Base-by-base conservation (phyloP, 192 early-diverging fungal genomes). In the Irineochytrium annulatum region DNA sequence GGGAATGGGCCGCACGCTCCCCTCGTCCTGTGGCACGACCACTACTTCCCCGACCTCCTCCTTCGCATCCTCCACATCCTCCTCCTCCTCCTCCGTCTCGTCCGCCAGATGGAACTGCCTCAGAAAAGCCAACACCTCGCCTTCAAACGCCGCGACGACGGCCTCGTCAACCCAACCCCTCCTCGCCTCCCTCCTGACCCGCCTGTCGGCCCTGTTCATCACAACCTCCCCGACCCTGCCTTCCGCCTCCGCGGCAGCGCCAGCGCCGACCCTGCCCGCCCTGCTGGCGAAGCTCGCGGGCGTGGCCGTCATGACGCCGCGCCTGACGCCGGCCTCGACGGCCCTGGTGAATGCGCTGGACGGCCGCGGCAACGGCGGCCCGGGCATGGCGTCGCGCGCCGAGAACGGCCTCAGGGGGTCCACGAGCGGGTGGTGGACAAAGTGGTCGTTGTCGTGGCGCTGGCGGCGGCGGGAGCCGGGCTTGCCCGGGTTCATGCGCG, bases 371-470 rank as follows among this genome's bases (percentile, higher is more conserved):
- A 68, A 6, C 0, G 34, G 16, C n/a, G 31, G 31, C 2, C 57
- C 59, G n/a, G 66, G 66, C 34, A 22, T 22, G 4, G 13, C 34
- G 41, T 60, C 66, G 16, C 32, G 11, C 17, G 33, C 14, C n/a
- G 14, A n/a, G 1, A 46, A 19, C 11, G 66, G 52, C 22, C 61
- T 59, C 1, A 2, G 3, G 3, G 45, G 27, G 29, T 20, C 24
- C 1, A 61, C 66, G 43, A 68, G 32, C 0, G 66, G 66, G 34
- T 68, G 57, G 52, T 68, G 51, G 46, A 34, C 52, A 43, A 68
- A 68, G 32, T 60, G 14, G 35, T 52, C 59, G 31, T 70, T 63
- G 34, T 70, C 68, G 57, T 54, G 51, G 11, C 68, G 55, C n/a
- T 59, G 55, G n/a, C 68, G 61, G 20, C 68, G 55, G 0, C 68